These are phyloP conservation scores for Myxozyma geophila DNA, from an alignment of 805 yeast species.

Conservation along the genomic window DNA sequence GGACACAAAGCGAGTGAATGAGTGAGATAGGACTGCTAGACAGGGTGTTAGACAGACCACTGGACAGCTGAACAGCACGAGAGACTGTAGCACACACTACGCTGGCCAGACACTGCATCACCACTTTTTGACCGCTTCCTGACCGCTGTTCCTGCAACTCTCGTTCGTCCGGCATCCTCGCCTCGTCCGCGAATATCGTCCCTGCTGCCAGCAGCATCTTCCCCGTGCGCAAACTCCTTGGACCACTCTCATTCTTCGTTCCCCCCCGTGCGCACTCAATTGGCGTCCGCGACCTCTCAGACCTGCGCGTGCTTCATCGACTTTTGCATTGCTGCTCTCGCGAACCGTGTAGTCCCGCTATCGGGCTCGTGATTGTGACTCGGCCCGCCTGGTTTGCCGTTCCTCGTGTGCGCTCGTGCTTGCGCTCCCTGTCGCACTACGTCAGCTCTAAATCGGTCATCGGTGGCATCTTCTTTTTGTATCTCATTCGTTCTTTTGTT, in stretches of 20 bases:
- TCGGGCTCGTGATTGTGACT: too few species aligned
- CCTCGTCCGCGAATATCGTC: too few species aligned
- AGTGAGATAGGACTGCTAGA: background rate
- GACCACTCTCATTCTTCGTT: too few species aligned
- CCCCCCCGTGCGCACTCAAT: constrained; percentile 11
- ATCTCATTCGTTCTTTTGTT: background rate
- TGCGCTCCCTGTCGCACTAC: background rate
- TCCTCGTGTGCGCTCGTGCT: too few species aligned
- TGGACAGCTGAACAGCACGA: background rate
- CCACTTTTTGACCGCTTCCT: too few species aligned
- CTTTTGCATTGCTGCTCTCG: background rate
- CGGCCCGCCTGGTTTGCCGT: too few species aligned
- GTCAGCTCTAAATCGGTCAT: background rate
- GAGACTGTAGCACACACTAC: background rate
- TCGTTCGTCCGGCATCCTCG: too few species aligned
- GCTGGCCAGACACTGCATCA: background rate
- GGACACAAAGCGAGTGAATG: background rate
- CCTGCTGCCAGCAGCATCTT: background rate
- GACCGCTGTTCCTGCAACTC: too few species aligned
- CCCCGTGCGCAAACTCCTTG: constrained; percentile 17
- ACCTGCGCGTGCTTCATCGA: constrained; percentile 3
- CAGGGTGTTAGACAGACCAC: background rate
- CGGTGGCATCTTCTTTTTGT: background rate
- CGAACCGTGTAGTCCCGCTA: background rate
- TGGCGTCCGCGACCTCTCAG: constrained; percentile 6